Percentiles rank a stretch among this genome's conserved stretches.
These are phyloP conservation scores for Verticillium klebahnii DNA, from an alignment of 2,329 filamentous ascomycete species.

Conservation along the genomic window DNA sequence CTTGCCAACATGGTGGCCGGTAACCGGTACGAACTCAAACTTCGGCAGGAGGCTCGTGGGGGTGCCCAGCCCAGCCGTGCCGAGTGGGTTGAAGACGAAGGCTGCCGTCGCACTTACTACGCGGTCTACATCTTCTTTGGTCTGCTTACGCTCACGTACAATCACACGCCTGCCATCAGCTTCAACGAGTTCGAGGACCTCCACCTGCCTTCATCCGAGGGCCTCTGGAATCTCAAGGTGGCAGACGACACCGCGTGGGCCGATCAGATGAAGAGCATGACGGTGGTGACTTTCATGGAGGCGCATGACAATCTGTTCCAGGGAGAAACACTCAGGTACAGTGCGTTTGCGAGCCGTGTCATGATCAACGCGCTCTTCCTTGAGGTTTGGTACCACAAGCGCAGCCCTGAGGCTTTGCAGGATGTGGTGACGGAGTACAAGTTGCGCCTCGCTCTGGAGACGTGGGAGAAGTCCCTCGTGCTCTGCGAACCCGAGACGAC, in stretches of 20 bases:
- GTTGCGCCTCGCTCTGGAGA: constrained; percentile 88
- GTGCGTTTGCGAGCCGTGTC: constrained; percentile 91
- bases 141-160: constrained; percentile 89
- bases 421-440: constrained; percentile 99
- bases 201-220: constrained; percentile 88
- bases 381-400: constrained; percentile 98
- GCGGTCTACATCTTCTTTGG: constrained; percentile 99
- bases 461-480: constrained; percentile 97
- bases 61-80: constrained; percentile 69
- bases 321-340: constrained; percentile 85
- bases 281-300: constrained; percentile 81
- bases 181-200: constrained; percentile 97
- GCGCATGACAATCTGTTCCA: constrained; percentile 95
- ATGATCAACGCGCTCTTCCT: constrained; percentile 99
- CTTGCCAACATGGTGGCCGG: constrained; percentile 98
- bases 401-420: constrained; percentile 93
- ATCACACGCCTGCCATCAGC: constrained; percentile 95
- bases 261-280: constrained; percentile 67
- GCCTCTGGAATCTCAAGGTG: constrained; percentile 83
- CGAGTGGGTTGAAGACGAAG: constrained; percentile 96
- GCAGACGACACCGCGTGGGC: constrained; percentile 79
- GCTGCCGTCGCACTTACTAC: constrained; percentile 93
- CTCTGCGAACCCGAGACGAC: constrained; percentile 89
- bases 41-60: constrained; percentile 83
- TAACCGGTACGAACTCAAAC: constrained; percentile 92